Evolutionary conservation across 1,284 basidiomycete genomes (phyloP).

Genomic region (Tylopilus orsonianus): DNA sequence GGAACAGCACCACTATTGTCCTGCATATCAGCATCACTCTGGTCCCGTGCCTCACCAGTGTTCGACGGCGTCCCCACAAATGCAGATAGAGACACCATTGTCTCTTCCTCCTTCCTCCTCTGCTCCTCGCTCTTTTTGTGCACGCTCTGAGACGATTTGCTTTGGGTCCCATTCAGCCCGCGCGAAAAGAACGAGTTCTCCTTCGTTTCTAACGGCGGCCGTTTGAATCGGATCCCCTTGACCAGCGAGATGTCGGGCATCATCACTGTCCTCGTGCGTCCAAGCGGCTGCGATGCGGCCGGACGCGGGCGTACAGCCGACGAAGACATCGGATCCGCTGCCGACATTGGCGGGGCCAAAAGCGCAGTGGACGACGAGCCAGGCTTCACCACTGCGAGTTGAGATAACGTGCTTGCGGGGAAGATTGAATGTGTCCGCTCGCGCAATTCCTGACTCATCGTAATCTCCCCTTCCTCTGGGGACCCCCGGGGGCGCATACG

Average conservation of each 20-base stretch:
- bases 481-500: not conserved
- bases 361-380: not conserved
- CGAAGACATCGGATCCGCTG: not conserved
- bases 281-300: constrained; percentile 3
- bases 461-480: constrained; percentile 22
- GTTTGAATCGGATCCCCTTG: constrained; percentile 23
- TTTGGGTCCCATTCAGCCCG: constrained; percentile 9
- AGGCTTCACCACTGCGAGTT: not conserved
- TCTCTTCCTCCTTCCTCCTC: not conserved
- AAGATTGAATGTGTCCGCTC: not conserved
- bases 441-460: constrained; percentile 2
- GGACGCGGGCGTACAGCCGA: not conserved
- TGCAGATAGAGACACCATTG: too few species aligned
- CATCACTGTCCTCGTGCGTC: constrained; percentile 1
- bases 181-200: constrained; percentile 30
- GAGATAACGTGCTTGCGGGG: not conserved
- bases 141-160: not conserved
- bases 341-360: not conserved
- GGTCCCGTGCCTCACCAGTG: not conserved
- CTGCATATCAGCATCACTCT: constrained; percentile 8
- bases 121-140: not conserved
- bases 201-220: constrained; percentile 4
- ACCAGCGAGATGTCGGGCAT: constrained; percentile 31
- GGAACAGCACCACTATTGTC: not conserved
- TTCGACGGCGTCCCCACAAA: not conserved